Conservation (phyloP, 2,329 filamentous ascomycete genomes). For the Paecilomyces dactylethromorphus region DNA sequence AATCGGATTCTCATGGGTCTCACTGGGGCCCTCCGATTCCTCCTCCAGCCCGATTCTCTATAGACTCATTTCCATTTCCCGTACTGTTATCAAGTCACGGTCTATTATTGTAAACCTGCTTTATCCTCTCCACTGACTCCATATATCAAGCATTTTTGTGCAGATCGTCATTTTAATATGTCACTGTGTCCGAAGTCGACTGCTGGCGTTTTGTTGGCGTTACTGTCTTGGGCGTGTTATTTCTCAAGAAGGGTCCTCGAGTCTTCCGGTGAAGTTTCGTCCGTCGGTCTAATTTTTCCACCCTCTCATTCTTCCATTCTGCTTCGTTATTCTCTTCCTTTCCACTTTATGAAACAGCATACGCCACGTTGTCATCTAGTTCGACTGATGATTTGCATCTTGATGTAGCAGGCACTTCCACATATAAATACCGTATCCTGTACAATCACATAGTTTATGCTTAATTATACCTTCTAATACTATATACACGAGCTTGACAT, state of each 20-base stretch:
- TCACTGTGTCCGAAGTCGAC: neutral
- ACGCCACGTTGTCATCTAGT: neutral
- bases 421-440: neutral
- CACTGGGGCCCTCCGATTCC: neutral
- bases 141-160: neutral
- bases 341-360: neutral
- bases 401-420: neutral
- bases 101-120: neutral
- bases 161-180: neutral
- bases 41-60: neutral
- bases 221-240: neutral
- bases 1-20: neutral
- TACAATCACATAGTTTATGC: neutral
- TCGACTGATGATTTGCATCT: neutral
- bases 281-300: neutral
- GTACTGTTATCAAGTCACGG: conserved; percentile 7
- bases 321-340: neutral
- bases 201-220: neutral
- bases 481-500: no score
- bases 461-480: no score
- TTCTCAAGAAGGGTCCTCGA: neutral
- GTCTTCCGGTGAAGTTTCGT: neutral
- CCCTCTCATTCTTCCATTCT: neutral
- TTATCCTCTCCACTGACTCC: neutral
- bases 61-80: neutral